Percentiles rank a stretch among this genome's conserved stretches.
Conservation (phyloP, 768 basidiomycete species). For the Panaeolus cyanescens region DNA sequence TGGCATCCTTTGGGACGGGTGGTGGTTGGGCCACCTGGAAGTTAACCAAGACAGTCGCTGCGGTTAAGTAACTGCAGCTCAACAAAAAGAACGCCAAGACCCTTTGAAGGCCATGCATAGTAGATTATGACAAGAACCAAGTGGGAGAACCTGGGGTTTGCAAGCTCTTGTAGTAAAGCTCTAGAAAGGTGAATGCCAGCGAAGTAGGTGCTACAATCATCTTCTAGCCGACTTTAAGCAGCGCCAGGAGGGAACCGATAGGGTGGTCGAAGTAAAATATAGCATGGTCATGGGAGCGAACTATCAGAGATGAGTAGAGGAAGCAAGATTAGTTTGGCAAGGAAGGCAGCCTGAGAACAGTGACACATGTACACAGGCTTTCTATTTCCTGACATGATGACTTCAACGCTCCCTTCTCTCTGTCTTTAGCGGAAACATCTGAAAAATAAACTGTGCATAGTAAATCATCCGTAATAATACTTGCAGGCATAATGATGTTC, state of each 20-base stretch:
- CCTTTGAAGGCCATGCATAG: not conserved
- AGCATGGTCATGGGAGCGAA: not conserved
- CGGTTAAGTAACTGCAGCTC: not conserved
- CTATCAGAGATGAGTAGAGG: not conserved
- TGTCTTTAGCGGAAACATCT: too few species aligned
- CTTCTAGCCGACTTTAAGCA: not conserved
- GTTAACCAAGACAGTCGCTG: constrained; percentile 51
- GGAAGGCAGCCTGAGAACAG: not conserved
- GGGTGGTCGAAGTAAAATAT: not conserved
- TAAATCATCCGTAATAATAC: too few species aligned
- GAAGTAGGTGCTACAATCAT: not conserved
- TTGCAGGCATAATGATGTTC: too few species aligned
- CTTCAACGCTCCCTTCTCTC: too few species aligned
- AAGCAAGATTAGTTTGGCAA: not conserved
- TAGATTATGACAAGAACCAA: not conserved
- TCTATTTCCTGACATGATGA: not conserved
- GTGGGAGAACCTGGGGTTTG: not conserved
- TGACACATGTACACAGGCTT: not conserved
- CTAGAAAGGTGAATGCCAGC: not conserved
- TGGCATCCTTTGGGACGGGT: constrained; percentile 58
- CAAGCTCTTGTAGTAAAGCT: not conserved
- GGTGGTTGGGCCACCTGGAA: constrained; percentile 80
- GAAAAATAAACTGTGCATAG: too few species aligned
- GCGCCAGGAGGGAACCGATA: not conserved
- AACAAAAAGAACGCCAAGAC: not conserved